phyloP scores from a whole-genome alignment of 1,284 basidiomycete species.

The Erythrobasidium hasegawianum region DNA sequence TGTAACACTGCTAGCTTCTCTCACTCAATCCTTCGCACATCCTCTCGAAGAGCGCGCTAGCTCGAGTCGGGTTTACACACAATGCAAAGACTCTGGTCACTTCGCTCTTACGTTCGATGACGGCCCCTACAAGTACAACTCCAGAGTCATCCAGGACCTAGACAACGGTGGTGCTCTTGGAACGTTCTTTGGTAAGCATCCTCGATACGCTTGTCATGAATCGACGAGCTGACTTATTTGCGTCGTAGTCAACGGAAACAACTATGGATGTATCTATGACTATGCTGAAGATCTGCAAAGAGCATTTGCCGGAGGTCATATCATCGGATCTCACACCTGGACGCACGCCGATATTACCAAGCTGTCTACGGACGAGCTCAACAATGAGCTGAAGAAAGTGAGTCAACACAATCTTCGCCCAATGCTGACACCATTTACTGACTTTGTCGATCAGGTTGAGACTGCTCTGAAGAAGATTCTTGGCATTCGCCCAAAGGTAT shows the following conservation, averaged over 20 bases:
- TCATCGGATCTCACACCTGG: slow-evolving; percentile 45
- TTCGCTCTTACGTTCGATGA: slow-evolving; percentile 44
- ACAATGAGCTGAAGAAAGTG: slow-evolving; percentile 39
- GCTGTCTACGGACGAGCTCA: slow-evolving; percentile 39
- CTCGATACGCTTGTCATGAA: background rate
- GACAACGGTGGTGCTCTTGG: slow-evolving; percentile 32
- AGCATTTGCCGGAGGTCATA: slow-evolving; percentile 44
- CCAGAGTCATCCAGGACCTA: slow-evolving; percentile 38
- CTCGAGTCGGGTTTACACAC: slow-evolving; percentile 10
- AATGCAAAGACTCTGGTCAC: slow-evolving; percentile 31
- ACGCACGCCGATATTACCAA: slow-evolving; percentile 43
- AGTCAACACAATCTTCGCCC: background rate
- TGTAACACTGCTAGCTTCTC: too few relatives aligned
- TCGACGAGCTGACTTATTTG: background rate
- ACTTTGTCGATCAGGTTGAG: slow-evolving; percentile 17
- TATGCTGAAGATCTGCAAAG: slow-evolving; percentile 38
- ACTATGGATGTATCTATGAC: slow-evolving; percentile 45
- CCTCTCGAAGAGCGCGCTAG: too few relatives aligned
- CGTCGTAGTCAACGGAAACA: slow-evolving; percentile 42
- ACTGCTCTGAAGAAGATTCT: slow-evolving; percentile 45
- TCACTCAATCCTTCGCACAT: too few relatives aligned
- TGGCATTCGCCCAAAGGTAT: slow-evolving; percentile 43
- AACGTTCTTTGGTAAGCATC: slow-evolving; percentile 40
- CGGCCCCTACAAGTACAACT: slow-evolving; percentile 41
- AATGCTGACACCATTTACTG: background rate